Evolutionary conservation across 108 stramenopile species (phyloP).

Genomic region (Fragilaria radians): DNA sequence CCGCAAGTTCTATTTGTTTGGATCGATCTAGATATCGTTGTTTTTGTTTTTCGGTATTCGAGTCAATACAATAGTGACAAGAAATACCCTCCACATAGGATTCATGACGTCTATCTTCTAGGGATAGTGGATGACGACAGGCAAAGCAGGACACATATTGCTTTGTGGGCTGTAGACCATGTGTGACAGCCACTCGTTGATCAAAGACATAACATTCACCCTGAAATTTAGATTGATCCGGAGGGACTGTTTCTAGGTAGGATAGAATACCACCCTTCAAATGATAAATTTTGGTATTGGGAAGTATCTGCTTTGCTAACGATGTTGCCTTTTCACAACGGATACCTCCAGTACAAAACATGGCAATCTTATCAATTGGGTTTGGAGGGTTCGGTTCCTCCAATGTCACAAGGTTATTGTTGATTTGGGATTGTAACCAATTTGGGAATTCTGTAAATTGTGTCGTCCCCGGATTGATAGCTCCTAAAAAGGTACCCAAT

Average conservation of each 20-base stretch:
- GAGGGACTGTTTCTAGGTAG: slow-evolving; percentile 57
- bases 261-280: slow-evolving; percentile 86
- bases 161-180: slow-evolving; percentile 47
- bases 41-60: slow-evolving; percentile 24
- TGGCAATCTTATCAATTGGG: slow-evolving; percentile 86
- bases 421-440: slow-evolving; percentile 42
- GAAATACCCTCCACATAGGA: slow-evolving; percentile 43
- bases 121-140: slow-evolving; percentile 61
- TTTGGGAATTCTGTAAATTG: slow-evolving; percentile 68
- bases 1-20: too few species aligned
- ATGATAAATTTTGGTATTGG: too few species aligned
- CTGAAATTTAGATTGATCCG: slow-evolving; percentile 44
- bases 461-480: slow-evolving; percentile 61
- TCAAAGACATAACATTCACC: slow-evolving; percentile 89
- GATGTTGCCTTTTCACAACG: slow-evolving; percentile 92
- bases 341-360: slow-evolving; percentile 97
- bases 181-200: slow-evolving; percentile 69
- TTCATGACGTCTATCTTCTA: slow-evolving; percentile 21
- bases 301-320: too few species aligned
- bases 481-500: slow-evolving; percentile 74
- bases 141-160: slow-evolving; percentile 56
- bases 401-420: slow-evolving; percentile 3
- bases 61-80: slow-evolving; percentile 33
- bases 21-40: slow-evolving; percentile 31
- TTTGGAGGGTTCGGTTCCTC: slow-evolving; percentile 24